Conservation (phyloP, 2,329 filamentous ascomycete genomes). For the Reticulascus tulasneorum region DNA sequence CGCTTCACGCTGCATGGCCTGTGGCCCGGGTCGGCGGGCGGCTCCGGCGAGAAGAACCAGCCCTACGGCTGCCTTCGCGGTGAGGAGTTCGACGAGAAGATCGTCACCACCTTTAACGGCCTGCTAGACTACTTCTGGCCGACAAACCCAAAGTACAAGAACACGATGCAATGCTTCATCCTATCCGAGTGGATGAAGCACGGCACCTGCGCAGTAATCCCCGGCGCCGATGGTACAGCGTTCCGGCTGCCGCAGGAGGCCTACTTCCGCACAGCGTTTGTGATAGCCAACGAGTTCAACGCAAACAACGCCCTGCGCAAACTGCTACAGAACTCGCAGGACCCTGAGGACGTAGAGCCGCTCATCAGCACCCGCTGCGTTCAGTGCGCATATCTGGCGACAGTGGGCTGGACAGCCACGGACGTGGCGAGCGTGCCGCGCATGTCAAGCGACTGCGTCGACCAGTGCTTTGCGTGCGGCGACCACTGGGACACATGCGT, state of each 20-base stretch:
- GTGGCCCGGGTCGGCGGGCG: constrained; percentile 6
- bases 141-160: constrained; percentile 7
- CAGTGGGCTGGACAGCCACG: too few relatives aligned
- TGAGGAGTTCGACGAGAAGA: constrained; percentile 9
- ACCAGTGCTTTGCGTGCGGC: constrained; percentile 1
- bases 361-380: too few relatives aligned
- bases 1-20: constrained; percentile 7
- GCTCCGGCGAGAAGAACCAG: constrained; percentile 6
- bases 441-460: constrained; percentile 10
- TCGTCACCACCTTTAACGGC: constrained; percentile 6
- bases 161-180: constrained; percentile 13
- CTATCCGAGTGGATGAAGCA: constrained; percentile 14
- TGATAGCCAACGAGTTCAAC: too few relatives aligned
- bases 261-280: too few relatives aligned
- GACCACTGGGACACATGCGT: not conserved
- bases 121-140: constrained; percentile 10
- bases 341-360: too few relatives aligned
- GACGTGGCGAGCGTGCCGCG: too few relatives aligned
- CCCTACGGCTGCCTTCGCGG: constrained; percentile 8
- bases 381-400: too few relatives aligned
- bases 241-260: constrained; percentile 11
- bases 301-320: too few relatives aligned
- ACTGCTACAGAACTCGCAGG: too few relatives aligned
- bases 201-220: constrained; percentile 10
- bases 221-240: constrained; percentile 8